Conservation (phyloP, 352 stramenopile species). For the Pilasporangium apinafurcum region DNA sequence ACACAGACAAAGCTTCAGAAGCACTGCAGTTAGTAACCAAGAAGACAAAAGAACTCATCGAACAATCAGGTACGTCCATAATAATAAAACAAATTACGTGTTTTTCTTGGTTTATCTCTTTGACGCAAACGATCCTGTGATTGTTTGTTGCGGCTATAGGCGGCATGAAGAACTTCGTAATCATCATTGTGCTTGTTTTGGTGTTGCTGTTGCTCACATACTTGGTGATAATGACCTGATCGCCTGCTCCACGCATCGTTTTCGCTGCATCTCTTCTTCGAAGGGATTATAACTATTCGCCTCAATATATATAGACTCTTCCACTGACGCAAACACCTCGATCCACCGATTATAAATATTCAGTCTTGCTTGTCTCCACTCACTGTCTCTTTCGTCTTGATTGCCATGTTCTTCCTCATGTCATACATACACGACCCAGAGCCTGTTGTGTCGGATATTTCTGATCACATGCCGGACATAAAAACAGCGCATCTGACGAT, state of each 20-base stretch:
- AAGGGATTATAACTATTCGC: too few species aligned
- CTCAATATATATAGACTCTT: too few species aligned
- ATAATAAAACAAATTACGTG: too few species aligned
- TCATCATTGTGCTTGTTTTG: conserved; percentile 83
- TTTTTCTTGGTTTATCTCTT: too few species aligned
- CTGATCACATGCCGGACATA: conserved; percentile 68
- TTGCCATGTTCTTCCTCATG: too few species aligned
- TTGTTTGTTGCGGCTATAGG: conserved; percentile 17
- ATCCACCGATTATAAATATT: too few species aligned
- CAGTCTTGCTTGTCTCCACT: too few species aligned
- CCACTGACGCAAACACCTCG: too few species aligned
- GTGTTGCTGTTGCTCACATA: conserved; percentile 83
- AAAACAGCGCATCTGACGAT: conserved; percentile 45
- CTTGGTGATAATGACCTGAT: conserved; percentile 85
- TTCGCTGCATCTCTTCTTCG: too few species aligned
- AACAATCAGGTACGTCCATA: conserved; percentile 53
- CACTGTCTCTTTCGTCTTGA: too few species aligned
- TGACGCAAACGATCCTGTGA: too few species aligned
- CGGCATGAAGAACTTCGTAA: conserved; percentile 82
- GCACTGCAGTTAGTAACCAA: conserved; percentile 69
- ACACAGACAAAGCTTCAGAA: conserved; percentile 79
- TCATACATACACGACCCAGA: conserved; percentile 50
- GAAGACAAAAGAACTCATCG: conserved; percentile 83
- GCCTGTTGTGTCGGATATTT: conserved; percentile 82
- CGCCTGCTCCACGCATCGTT: too few species aligned